Base-by-base conservation (phyloP, 441 rosid genomes). In the Adansonia rubrostipa region DNA sequence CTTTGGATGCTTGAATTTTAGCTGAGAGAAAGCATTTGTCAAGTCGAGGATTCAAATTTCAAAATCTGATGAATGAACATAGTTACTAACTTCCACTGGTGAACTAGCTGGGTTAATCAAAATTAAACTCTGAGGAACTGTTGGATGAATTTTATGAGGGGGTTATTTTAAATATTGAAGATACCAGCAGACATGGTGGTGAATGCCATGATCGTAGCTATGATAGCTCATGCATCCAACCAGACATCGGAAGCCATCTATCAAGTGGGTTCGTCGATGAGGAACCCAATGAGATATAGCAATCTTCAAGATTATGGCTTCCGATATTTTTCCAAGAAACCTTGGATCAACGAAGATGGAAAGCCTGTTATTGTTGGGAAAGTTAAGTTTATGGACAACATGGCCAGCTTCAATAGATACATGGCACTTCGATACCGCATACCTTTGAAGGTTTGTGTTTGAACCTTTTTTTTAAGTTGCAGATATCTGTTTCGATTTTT, bases 331-430 rank as follows among this genome's bases (percentile, higher is more conserved):
- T 78, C 88, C 2, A 82, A 84, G 62, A 91, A 85, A 5, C 98
- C 98, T 1, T 89, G 96, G 94, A 83, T 89, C 73, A 86, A 89
- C 53, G 94, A 94, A n/a, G 90, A 93, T 72, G 99, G 98, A 2
- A 88, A 87, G 69, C 89, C 97, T 9, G 88, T 94, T 28, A 87
- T 69, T 42, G 97, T 94, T 50, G 84, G 93, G n/a, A 88, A 76
- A 61, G 51, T 92, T 36, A 90, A 73, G 0, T 84, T 94, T 2
- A 58, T 92, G 33, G 17, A 70, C 11, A 87, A 85, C 84, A 94
- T 94, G 97, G 84, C 75, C 71, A 90, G 87, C 78, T 96, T 96
- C 87, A 89, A 81, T 54, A 78, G 89, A 77, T 92, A 92, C 83
- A 90, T 96, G 86, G 84, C 93, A 0, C 10, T 96, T 56, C 93